These are phyloP conservation scores for Pseudocercospora cruenta DNA, from an alignment of 2,329 filamentous ascomycete genomes.

Conservation along the genomic window DNA sequence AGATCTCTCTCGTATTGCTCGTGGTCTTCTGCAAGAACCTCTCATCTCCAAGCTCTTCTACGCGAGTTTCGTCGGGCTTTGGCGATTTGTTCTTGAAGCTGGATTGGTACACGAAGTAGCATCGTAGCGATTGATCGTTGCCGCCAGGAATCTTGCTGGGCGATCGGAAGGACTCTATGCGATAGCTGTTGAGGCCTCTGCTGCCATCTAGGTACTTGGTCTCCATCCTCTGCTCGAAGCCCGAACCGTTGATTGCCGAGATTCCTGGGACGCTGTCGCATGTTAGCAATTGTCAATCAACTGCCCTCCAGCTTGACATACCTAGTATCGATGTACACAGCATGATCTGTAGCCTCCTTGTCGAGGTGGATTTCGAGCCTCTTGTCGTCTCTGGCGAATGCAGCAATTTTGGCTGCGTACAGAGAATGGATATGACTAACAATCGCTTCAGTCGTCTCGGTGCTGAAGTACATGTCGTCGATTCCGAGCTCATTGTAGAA, in stretches of 20 bases:
- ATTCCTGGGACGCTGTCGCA: conserved; percentile 75
- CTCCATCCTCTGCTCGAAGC: conserved; percentile 92
- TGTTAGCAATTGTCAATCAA: not conserved
- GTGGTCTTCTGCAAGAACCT: conserved; percentile 96
- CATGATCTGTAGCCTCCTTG: conserved; percentile 92
- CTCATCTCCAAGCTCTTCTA: conserved; percentile 89
- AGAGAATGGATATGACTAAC: conserved; percentile 93
- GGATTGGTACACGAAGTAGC: conserved; percentile 99
- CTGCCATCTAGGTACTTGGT: conserved; percentile 90
- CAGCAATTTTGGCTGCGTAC: conserved; percentile 94
- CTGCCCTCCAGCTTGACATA: not conserved
- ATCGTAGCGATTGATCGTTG: conserved; percentile 81
- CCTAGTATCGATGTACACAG: conserved; percentile 92
- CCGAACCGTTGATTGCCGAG: conserved; percentile 75
- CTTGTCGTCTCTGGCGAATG: conserved; percentile 90
- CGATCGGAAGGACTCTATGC: conserved; percentile 96
- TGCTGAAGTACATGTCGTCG: conserved; percentile 97
- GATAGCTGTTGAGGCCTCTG: conserved; percentile 72
- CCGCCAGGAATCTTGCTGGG: conserved; percentile 74
- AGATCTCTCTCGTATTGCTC: conserved; percentile 91
- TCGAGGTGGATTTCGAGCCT: conserved; percentile 91
- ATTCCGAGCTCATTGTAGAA: conserved; percentile 98
- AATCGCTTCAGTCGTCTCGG: conserved; percentile 83
- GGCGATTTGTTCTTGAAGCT: conserved; percentile 80
- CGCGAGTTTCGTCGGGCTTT: conserved; percentile 74